Evolutionary conservation across 116 monocot species (phyloP), one percentile per base, ranked within the genome.

Genomic region (Cymodocea nodosa): DNA sequence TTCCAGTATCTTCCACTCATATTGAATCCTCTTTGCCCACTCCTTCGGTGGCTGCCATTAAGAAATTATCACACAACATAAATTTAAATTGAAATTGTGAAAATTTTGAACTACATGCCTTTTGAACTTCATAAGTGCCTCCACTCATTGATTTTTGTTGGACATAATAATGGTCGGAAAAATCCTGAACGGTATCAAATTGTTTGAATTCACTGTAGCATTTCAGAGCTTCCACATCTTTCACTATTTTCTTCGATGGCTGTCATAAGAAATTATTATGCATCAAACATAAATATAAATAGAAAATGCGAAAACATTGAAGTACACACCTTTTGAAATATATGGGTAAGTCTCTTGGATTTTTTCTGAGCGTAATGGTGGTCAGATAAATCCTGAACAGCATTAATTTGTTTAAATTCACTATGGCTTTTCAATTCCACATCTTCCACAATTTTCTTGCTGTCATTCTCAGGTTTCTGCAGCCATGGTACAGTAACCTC

Each of bases 351-450:
- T 51, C 3, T 30, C 30, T 16, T 35, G 15, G 52, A 30, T 37
- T 64, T 23, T 53, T 72, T 15, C 35, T 52, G 36, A 16, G 12
- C 52, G 66, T 69, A 93, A 63, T 82, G 59, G 77, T 93, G 93
- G 68, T 93, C 89, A 11, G 78, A 80, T 25, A 69, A 59, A 72
- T 83, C 86, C 60, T 67, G 44, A 48, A 84, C 82, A 49, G 72
- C 80, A 71, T 93, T 86, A 82, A 93, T 83, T 70, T 79, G 78
- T 62, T 93, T 85, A 54, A 85, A 92, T 51, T 24, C 19, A 5
- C 62, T 51, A 39, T 62, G 50, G 6, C 25, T 23, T 23, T 50
- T 34, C 34, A 37, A 14, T 65, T 65, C 24, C 9, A 15, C 50
- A 51, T 65, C 22, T 23, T 50, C 23, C 20, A 8, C 19, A 23